phyloP scores from a whole-genome alignment of 2,329 filamentous ascomycete genomes.

The Chaetomium strumarium region DNA sequence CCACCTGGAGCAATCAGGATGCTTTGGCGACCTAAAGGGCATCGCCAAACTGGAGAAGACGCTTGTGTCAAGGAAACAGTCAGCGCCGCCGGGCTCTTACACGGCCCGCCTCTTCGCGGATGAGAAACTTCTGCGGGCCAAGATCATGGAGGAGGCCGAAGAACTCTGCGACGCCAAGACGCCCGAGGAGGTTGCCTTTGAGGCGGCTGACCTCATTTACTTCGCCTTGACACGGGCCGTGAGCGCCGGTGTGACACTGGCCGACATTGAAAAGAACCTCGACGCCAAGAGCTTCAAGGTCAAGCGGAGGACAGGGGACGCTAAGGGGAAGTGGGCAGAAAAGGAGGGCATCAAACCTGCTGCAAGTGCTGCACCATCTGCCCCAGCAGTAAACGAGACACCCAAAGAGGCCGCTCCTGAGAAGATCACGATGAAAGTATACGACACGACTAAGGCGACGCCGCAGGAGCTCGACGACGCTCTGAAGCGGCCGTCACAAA shows the following conservation, averaged over 20 bases:
- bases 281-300: constrained; percentile 95
- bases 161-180: constrained; percentile 84
- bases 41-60: constrained; percentile 84
- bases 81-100: constrained; percentile 85
- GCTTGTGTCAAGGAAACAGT: constrained; percentile 70
- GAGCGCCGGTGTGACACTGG: constrained; percentile 73
- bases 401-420: constrained; percentile 29
- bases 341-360: constrained; percentile 63
- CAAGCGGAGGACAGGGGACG: constrained; percentile 86
- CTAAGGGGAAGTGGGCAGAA: constrained; percentile 86
- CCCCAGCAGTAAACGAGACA: constrained; percentile 37
- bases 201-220: constrained; percentile 92
- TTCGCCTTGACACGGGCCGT: constrained; percentile 91
- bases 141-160: constrained; percentile 98
- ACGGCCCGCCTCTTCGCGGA: constrained; percentile 91
- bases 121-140: constrained; percentile 79
- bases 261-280: constrained; percentile 86
- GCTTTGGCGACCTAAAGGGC: constrained; percentile 80
- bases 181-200: constrained; percentile 81
- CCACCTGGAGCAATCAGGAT: constrained; percentile 85
- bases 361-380: constrained; percentile 31
- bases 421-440: constrained; percentile 77
- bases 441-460: constrained; percentile 61
- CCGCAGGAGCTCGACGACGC: constrained; percentile 63
- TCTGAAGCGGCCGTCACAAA: constrained; percentile 85